Conservation (phyloP, 176 grass and related monocot genomes). For the Triticum turgidum region DNA sequence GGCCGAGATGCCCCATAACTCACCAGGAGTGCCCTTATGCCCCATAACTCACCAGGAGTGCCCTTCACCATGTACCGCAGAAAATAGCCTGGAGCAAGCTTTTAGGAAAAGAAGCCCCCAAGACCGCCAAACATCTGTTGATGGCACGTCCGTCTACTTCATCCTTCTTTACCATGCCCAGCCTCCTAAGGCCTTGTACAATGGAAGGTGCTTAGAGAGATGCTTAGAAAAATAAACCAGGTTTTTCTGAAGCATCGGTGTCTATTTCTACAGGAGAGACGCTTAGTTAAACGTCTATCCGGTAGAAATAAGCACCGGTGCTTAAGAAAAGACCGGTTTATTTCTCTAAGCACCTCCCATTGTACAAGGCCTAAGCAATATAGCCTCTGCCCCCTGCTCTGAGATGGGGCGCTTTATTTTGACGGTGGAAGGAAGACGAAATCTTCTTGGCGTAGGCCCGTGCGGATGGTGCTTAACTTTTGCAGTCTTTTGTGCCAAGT, state of each 20-base stretch:
- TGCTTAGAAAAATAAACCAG: too few species aligned
- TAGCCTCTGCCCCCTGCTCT: background rate
- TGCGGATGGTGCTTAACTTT: background rate
- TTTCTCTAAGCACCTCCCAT: too few species aligned
- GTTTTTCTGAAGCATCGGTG: too few species aligned
- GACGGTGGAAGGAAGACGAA: background rate
- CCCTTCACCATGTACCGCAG: background rate
- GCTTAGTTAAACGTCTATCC: too few species aligned
- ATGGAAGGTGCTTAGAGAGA: too few species aligned
- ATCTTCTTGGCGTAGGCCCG: background rate
- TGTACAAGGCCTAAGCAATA: background rate
- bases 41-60: background rate
- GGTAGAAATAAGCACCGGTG: too few species aligned
- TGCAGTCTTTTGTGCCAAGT: background rate
- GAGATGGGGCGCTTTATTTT: constrained; percentile 4
- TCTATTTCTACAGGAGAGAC: too few species aligned
- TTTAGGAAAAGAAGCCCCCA: background rate
- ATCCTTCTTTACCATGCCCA: background rate
- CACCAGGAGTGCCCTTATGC: background rate
- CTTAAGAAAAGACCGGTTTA: too few species aligned
- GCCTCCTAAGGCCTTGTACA: background rate
- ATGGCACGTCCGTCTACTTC: background rate
- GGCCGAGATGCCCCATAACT: background rate
- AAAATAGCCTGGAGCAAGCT: background rate
- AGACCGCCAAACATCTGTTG: background rate